Conservation (phyloP, 2,329 filamentous ascomycete species). For the Clonostachys solani region DNA sequence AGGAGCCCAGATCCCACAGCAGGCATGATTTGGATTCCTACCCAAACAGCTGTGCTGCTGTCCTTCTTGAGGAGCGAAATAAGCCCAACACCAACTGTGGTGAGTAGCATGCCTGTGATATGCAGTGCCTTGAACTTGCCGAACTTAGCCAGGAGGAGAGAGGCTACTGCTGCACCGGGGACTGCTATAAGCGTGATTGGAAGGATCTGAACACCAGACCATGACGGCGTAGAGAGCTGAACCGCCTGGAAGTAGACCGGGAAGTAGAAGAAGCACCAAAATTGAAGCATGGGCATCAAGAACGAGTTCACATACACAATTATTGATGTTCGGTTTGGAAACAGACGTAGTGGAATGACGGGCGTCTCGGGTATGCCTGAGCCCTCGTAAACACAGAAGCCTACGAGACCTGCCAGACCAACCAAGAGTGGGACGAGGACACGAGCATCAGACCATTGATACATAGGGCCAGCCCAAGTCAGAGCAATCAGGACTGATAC, state of each 20-base stretch:
- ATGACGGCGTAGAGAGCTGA: slow-evolving; percentile 18
- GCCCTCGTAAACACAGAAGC: slow-evolving; percentile 19
- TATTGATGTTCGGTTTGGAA: slow-evolving; percentile 11
- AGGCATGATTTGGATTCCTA: slow-evolving; percentile 29
- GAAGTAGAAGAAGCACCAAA: slow-evolving; percentile 33
- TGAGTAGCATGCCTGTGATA: slow-evolving; percentile 25
- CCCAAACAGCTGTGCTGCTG: slow-evolving; percentile 27
- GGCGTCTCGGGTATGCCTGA: slow-evolving; percentile 12
- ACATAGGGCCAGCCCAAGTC: slow-evolving; percentile 5
- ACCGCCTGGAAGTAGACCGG: slow-evolving; percentile 43
- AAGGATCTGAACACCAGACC: slow-evolving; percentile 26
- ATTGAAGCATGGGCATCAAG: slow-evolving; percentile 14
- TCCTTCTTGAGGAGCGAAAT: slow-evolving; percentile 27
- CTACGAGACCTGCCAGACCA: slow-evolving; percentile 22
- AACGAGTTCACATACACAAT: slow-evolving; percentile 16
- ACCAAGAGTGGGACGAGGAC: slow-evolving; percentile 25
- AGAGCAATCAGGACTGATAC: slow-evolving; percentile 10
- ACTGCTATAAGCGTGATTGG: slow-evolving; percentile 20
- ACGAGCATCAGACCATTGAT: slow-evolving; percentile 1
- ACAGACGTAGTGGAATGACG: slow-evolving; percentile 14
- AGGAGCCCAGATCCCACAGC: slow-evolving; percentile 36
- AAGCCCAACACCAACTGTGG: slow-evolving; percentile 32
- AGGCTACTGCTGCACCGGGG: slow-evolving; percentile 16
- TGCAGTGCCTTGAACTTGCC: slow-evolving; percentile 28
- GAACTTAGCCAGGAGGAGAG: slow-evolving; percentile 18